These are phyloP conservation scores for Cladophialophora immunda DNA, from an alignment of 2,329 filamentous ascomycete species.

Conservation along the genomic window DNA sequence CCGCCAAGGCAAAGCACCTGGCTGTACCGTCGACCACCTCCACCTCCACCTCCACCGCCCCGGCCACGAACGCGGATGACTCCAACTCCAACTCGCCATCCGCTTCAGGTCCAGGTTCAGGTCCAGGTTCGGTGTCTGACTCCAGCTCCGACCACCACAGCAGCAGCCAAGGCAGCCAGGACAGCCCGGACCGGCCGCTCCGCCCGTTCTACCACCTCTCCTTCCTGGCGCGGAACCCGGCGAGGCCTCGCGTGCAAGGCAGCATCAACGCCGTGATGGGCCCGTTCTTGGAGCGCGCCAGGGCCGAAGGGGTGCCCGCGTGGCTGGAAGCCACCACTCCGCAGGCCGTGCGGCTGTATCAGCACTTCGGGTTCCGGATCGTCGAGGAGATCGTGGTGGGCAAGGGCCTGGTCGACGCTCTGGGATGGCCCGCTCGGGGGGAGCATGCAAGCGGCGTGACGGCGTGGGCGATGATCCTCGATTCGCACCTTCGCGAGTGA, in stretches of 20 bases:
- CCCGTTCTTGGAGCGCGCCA: slow-evolving; percentile 37
- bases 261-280: slow-evolving; percentile 37
- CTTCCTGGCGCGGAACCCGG: slow-evolving; percentile 37
- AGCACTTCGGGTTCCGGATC: slow-evolving; percentile 37
- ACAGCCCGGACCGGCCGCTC: slow-evolving; percentile 17
- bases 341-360: slow-evolving; percentile 36
- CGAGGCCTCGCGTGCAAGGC: slow-evolving; percentile 26
- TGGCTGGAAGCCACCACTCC: slow-evolving; percentile 39
- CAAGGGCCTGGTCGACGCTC: slow-evolving; percentile 28
- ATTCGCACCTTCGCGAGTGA: slow-evolving; percentile 27
- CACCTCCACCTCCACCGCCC: slow-evolving; percentile 1
- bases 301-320: slow-evolving; percentile 34
- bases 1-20: slow-evolving; percentile 33
- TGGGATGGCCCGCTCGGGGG: slow-evolving; percentile 32
- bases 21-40: slow-evolving; percentile 6
- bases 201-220: slow-evolving; percentile 38
- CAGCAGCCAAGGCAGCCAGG: too few relatives aligned
- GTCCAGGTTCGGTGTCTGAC: slow-evolving; percentile 9
- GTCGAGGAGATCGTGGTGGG: slow-evolving; percentile 36
- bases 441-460: slow-evolving; percentile 31
- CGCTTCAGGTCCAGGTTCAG: too few relatives aligned
- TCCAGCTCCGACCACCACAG: slow-evolving; percentile 23
- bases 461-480: slow-evolving; percentile 36
- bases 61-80: neutral
- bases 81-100: slow-evolving; percentile 13